Evolutionary conservation across 768 basidiomycete species (phyloP).

Genomic region (Cystofilobasidium capitatum): DNA sequence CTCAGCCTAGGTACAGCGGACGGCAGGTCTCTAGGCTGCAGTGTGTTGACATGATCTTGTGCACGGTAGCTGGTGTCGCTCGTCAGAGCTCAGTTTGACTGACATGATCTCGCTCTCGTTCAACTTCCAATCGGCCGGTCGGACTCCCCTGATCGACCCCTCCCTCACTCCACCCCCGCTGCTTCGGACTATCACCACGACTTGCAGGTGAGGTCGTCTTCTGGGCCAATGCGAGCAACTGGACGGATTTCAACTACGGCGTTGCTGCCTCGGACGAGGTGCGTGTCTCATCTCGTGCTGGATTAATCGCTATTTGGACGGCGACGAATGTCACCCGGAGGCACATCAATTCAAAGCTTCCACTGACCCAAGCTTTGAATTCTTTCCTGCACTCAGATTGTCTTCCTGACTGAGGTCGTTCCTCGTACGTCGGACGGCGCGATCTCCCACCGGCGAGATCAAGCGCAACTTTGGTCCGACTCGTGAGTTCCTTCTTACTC

Average conservation of each 20-base stretch:
- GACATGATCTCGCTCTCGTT: background rate
- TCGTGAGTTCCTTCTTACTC: background rate
- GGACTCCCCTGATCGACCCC: no score
- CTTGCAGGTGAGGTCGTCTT: constrained; percentile 12
- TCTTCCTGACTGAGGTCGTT: constrained; percentile 48
- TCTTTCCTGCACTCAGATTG: constrained; percentile 44
- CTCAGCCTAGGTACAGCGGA: no score
- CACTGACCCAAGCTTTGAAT: no score
- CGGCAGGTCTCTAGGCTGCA: no score
- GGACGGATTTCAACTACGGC: constrained; percentile 1
- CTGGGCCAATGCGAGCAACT: constrained; percentile 18
- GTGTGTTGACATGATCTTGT: no score
- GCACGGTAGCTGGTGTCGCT: no score
- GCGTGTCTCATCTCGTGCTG: background rate
- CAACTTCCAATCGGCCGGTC: background rate
- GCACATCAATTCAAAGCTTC: background rate
- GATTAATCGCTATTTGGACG: background rate
- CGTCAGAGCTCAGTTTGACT: background rate
- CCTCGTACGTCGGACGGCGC: constrained; percentile 66
- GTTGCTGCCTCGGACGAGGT: constrained; percentile 6
- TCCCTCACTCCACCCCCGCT: background rate
- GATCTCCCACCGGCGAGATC: constrained; percentile 59
- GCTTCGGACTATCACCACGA: background rate
- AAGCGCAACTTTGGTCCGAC: constrained; percentile 56
- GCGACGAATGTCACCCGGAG: background rate